Evolutionary conservation across 371 early-diverging fungal species (phyloP).

Genomic region (Apophysomyces sp.): DNA sequence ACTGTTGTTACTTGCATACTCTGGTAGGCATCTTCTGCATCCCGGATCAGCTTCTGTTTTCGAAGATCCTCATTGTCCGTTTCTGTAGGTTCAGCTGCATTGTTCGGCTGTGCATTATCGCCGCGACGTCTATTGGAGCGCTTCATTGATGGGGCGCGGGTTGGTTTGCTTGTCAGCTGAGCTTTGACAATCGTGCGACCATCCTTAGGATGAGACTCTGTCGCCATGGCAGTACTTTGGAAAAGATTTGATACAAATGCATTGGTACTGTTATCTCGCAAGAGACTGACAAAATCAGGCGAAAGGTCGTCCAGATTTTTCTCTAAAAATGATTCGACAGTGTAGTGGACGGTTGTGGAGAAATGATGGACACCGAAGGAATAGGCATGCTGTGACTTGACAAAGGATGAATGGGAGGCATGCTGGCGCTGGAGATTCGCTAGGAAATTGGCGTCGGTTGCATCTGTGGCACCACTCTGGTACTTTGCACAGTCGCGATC

Average conservation of each 20-base stretch:
- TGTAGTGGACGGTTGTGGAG: slow-evolving; percentile 62
- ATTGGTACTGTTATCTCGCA: slow-evolving; percentile 67
- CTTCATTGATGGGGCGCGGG: slow-evolving; percentile 66
- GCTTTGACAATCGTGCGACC: slow-evolving; percentile 40
- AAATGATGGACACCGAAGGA: slow-evolving; percentile 75
- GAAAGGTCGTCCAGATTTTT: slow-evolving; percentile 70
- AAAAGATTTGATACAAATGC: slow-evolving; percentile 81
- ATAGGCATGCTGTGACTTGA: slow-evolving; percentile 35
- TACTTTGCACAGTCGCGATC: slow-evolving; percentile 45
- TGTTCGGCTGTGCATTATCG: not conserved
- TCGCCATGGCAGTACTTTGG: slow-evolving; percentile 72
- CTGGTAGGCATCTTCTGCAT: slow-evolving; percentile 45
- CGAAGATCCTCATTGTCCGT: slow-evolving; percentile 19
- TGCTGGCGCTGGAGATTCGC: slow-evolving; percentile 30
- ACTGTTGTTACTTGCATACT: slow-evolving; percentile 56
- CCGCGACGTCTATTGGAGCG: slow-evolving; percentile 35
- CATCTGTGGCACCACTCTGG: slow-evolving; percentile 38
- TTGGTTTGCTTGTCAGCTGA: slow-evolving; percentile 59
- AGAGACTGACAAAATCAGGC: slow-evolving; percentile 76
- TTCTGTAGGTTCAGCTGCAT: not conserved
- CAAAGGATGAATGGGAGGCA: slow-evolving; percentile 32
- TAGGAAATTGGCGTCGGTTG: slow-evolving; percentile 44
- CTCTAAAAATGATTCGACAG: slow-evolving; percentile 63
- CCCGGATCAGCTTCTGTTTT: slow-evolving; percentile 22
- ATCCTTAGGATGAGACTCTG: slow-evolving; percentile 77